These are phyloP conservation scores for Sugiyamaella pinicola DNA, from an alignment of 1,139 yeast species.

Conservation along the genomic window DNA sequence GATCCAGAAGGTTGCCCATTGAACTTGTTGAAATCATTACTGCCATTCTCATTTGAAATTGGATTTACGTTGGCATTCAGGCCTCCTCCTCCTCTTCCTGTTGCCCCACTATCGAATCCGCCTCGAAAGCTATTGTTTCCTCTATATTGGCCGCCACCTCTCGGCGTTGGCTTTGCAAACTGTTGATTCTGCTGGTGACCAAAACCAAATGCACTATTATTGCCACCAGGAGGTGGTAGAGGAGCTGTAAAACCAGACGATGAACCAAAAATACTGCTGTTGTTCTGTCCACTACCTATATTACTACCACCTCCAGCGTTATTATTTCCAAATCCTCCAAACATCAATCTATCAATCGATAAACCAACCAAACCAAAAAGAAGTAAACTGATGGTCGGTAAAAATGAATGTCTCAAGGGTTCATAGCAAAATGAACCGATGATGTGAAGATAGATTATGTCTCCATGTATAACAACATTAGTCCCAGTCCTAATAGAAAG, in stretches of 20 bases:
- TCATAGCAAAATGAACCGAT: too few relatives aligned
- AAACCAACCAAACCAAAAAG: constrained; percentile 2
- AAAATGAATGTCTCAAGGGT: neutral
- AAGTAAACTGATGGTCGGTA: neutral
- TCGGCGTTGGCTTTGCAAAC: neutral
- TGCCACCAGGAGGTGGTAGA: constrained; percentile 3
- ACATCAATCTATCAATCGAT: neutral
- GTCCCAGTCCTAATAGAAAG: too few relatives aligned
- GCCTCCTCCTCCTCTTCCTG: neutral
- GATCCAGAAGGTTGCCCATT: too few relatives aligned
- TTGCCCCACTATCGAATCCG: neutral
- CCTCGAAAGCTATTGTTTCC: constrained; percentile 4
- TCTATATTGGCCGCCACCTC: constrained; percentile 3
- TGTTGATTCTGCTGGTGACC: neutral
- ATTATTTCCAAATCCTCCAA: constrained; percentile 5
- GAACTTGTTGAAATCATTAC: neutral
- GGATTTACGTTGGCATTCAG: neutral
- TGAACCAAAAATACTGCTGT: neutral
- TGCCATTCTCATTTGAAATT: neutral
- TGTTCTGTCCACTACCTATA: neutral
- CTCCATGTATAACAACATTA: too few relatives aligned
- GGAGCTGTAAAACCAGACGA: constrained; percentile 4
- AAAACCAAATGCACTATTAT: neutral
- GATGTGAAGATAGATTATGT: too few relatives aligned
- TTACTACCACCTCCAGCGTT: constrained; percentile 1